Percentiles rank a stretch among this genome's conserved stretches.
Conservation (phyloP, 2,329 filamentous ascomycete genomes). For the Clonostachys rhizophaga region DNA sequence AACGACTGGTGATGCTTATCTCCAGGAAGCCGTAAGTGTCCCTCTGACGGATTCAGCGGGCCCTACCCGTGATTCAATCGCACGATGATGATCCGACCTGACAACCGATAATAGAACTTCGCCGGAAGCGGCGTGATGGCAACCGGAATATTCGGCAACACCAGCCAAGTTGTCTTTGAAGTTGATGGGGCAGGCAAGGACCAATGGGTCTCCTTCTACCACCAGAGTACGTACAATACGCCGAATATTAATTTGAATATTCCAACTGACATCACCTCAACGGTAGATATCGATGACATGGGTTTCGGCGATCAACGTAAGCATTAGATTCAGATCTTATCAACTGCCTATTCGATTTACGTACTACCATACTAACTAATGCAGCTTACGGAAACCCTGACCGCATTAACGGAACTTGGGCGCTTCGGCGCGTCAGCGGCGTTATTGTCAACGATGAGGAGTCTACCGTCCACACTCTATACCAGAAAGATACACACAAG, state of each 20-base stretch:
- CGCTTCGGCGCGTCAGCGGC: constrained; percentile 53
- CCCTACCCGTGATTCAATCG: background rate
- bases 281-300: constrained; percentile 50
- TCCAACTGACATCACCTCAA: background rate
- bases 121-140: constrained; percentile 36
- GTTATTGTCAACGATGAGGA: constrained; percentile 50
- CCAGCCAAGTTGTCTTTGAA: constrained; percentile 43
- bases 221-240: constrained; percentile 31
- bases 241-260: background rate
- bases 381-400: constrained; percentile 47
- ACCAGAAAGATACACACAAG: constrained; percentile 49
- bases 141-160: constrained; percentile 46
- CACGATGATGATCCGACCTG: background rate
- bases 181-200: constrained; percentile 39
- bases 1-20: constrained; percentile 34
- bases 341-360: background rate
- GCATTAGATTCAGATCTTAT: background rate
- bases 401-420: constrained; percentile 55
- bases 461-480: constrained; percentile 38
- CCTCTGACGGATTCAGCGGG: background rate
- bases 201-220: constrained; percentile 52
- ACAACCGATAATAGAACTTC: constrained; percentile 27
- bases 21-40: constrained; percentile 38
- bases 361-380: background rate
- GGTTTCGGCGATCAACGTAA: constrained; percentile 48